Evolutionary conservation across 805 yeast species (phyloP), one percentile per base, ranked within the genome.

Genomic region (Saturnispora besseyi): DNA sequence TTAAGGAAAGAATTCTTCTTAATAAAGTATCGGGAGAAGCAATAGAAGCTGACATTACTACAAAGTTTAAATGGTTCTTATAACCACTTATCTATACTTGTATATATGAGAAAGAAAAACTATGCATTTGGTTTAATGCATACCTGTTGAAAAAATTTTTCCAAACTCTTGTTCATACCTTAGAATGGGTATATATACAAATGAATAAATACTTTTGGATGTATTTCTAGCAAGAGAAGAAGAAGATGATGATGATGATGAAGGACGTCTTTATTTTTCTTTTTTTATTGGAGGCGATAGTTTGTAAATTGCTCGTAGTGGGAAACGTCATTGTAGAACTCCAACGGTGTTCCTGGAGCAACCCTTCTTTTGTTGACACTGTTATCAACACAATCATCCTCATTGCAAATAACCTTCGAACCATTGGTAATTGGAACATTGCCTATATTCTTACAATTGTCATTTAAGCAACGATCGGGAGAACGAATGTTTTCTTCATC

Each of bases 1-100:
- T 85, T 46, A 87, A 67, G 3, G 81, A 66, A 3, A 93, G 64
- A 6, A 87, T 69, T 51, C 98, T 69, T 43, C 75, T 79, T 50
- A 90, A 69, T 5, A 89, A 69, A 31, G 84, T 82, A n/a, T 75
- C 54, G 40, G 69, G 61, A 3, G 68, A 63, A 8, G 66, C 64
- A 7, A 58, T 53, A 1, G 67, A 51, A 5, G 59, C 55, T 10
- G 64, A 55, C 67, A 63, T 63, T 18, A 18, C 2, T 18, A 18
- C 18, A 13, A 29, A 26, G n/a, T 24, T 29, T 7, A 21, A 11
- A 36, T 33, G n/a, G 12, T 4, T 34, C 9, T 5, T n/a, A 21
- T 34, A n/a, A 18, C 6, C 29, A 26, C 29, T 8, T 26, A 26
- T 26, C 1, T 26, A 8, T 26, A 26, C 29, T 26, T 26, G 29